Conservation (phyloP, 1,284 basidiomycete genomes). For the Ceratobasidium sp. region DNA sequence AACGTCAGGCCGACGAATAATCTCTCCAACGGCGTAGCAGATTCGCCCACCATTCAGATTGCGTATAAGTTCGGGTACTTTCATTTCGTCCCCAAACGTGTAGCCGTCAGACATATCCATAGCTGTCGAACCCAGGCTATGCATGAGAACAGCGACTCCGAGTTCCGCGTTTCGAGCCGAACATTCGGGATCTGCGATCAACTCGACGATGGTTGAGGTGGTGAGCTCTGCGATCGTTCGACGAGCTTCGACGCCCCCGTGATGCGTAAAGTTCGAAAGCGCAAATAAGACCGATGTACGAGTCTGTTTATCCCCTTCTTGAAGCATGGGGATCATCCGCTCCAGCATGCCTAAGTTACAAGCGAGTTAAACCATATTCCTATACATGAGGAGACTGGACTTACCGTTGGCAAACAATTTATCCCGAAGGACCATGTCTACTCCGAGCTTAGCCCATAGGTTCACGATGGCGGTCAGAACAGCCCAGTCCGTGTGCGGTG, state of each 20-base stretch:
- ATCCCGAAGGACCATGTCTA: constrained; percentile 26
- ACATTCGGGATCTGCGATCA: constrained; percentile 25
- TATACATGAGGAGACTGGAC: background rate
- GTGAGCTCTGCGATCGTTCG: constrained; percentile 23
- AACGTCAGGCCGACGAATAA: constrained; percentile 35
- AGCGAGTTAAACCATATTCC: background rate
- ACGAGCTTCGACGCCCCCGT: constrained; percentile 32
- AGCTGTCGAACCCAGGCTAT: constrained; percentile 2
- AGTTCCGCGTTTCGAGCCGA: constrained; percentile 29
- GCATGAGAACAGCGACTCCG: constrained; percentile 17
- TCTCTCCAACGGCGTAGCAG: constrained; percentile 18
- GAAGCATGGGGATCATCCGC: constrained; percentile 30
- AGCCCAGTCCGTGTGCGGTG: constrained; percentile 21
- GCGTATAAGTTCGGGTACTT: background rate
- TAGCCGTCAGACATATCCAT: background rate
- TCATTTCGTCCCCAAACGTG: background rate
- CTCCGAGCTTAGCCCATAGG: constrained; percentile 37
- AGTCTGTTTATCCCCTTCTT: constrained; percentile 15
- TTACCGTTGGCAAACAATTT: constrained; percentile 30
- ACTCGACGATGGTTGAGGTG: constrained; percentile 15
- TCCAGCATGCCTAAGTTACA: constrained; percentile 22
- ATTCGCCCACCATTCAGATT: constrained; percentile 12
- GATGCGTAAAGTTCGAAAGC: constrained; percentile 35
- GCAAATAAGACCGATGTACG: constrained; percentile 37
- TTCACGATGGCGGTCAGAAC: constrained; percentile 31